Conservation (phyloP, 169 alveolate species). For the Perkinsus olseni region DNA sequence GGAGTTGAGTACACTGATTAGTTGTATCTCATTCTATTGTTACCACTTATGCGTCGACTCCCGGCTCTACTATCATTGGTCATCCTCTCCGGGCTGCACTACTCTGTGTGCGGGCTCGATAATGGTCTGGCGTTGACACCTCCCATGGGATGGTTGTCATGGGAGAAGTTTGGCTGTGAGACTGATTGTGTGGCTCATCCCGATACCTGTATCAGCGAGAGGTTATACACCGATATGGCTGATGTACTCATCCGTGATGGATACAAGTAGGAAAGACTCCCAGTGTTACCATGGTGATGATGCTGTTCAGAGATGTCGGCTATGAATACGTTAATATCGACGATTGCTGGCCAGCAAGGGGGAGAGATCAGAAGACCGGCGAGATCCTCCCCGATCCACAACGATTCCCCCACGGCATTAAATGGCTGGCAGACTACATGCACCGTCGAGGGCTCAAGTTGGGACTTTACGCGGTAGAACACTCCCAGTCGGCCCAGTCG, state of each 20-base stretch:
- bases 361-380: conserved; percentile 43
- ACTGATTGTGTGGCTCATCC: conserved; percentile 17
- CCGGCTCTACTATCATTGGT: too few species aligned
- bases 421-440: conserved; percentile 44
- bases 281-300: not conserved
- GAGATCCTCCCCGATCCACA: conserved; percentile 37
- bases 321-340: conserved; percentile 61
- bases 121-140: not conserved
- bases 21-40: too few species aligned
- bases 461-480: conserved; percentile 41
- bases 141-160: conserved; percentile 17
- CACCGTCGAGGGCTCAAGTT: conserved; percentile 45
- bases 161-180: conserved; percentile 24
- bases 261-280: not conserved
- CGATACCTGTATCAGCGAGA: conserved; percentile 40
- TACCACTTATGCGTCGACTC: too few species aligned
- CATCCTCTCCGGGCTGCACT: too few species aligned
- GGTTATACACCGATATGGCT: conserved; percentile 37
- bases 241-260: conserved; percentile 41
- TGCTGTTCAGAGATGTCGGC: conserved; percentile 43
- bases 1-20: too few species aligned
- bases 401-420: conserved; percentile 61
- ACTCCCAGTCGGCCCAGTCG: too few species aligned
- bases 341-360: conserved; percentile 55
- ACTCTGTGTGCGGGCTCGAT: not conserved